Percentiles rank a stretch among this genome's conserved stretches.
Conservation (phyloP, 1,139 yeast species). For the Kurtzmaniella quercitrusa region DNA sequence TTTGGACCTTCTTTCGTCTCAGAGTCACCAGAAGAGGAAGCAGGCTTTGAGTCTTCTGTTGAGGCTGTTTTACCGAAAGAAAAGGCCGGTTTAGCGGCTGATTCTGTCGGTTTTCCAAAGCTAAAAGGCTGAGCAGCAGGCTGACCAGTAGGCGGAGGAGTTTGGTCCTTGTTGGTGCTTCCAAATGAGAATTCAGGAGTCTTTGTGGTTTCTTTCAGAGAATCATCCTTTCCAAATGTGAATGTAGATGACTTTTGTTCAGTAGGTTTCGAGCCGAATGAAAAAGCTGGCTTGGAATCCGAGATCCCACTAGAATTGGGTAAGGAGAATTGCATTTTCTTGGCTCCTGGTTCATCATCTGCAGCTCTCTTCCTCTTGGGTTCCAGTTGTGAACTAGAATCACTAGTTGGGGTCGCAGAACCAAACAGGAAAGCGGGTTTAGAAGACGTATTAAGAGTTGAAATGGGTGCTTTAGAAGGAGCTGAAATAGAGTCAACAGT, state of each 20-base stretch:
- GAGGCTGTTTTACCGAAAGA: conserved; percentile 4
- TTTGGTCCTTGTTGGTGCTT: background rate
- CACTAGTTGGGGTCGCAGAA: background rate
- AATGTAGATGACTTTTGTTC: conserved; percentile 5
- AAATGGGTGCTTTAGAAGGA: no score
- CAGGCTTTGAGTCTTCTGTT: background rate
- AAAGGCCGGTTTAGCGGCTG: conserved; percentile 1
- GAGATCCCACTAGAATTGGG: background rate
- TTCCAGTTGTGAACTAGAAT: background rate
- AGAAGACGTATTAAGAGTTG: background rate
- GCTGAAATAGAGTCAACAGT: no score
- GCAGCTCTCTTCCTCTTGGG: background rate
- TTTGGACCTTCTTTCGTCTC: background rate
- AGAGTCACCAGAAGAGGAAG: background rate
- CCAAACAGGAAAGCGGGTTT: background rate
- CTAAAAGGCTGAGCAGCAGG: conserved; percentile 10
- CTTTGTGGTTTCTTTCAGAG: conserved; percentile 4
- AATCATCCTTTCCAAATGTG: conserved; percentile 10
- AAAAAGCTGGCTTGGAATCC: conserved; percentile 7
- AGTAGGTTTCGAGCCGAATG: conserved; percentile 9
- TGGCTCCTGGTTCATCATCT: conserved; percentile 1
- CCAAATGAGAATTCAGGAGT: conserved; percentile 4
- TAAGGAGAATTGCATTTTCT: background rate
- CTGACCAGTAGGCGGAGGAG: background rate
- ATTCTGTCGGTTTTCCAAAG: conserved; percentile 9